phyloP scores from a whole-genome alignment of 164 flowering plant species.

The Aristolochia contorta region DNA sequence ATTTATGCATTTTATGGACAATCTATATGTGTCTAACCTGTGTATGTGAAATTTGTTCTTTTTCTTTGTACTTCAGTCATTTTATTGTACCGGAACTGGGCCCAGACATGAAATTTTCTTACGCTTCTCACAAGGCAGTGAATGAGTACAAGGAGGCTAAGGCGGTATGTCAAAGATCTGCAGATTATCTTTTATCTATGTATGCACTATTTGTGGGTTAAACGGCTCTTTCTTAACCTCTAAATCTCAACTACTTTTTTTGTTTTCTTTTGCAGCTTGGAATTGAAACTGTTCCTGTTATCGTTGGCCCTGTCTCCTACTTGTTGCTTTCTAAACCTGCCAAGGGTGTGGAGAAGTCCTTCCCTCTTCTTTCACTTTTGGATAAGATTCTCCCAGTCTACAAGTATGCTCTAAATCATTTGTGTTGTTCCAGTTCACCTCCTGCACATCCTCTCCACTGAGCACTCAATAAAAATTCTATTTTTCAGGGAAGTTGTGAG shows the following conservation, averaged over 20 bases:
- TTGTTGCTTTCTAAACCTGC: constrained; percentile 75
- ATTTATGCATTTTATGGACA: not conserved
- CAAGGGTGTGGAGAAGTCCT: constrained; percentile 73
- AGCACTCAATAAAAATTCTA: not conserved
- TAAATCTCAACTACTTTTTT: too few relatives aligned
- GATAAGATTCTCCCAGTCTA: constrained; percentile 63
- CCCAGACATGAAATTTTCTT: constrained; percentile 64
- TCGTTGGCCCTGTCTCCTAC: constrained; percentile 79
- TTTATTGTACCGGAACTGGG: constrained; percentile 92
- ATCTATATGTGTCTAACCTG: too few relatives aligned
- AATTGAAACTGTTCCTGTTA: constrained; percentile 67
- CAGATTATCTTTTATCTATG: not conserved
- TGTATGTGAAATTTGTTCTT: not conserved
- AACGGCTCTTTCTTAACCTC: not conserved
- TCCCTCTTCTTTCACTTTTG: constrained; percentile 58
- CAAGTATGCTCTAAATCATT: constrained; percentile 36
- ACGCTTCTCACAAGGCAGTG: constrained; percentile 91
- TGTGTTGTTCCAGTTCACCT: not conserved
- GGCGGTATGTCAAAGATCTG: constrained; percentile 35
- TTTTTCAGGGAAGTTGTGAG: constrained; percentile 45
- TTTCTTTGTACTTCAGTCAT: constrained; percentile 38
- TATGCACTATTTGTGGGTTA: not conserved
- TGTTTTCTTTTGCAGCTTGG: constrained; percentile 43
- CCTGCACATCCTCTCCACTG: not conserved
- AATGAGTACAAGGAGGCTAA: constrained; percentile 83